A percentile compares a stretch with the other conserved stretches of the same genome.
phyloP scores from a whole-genome alignment of 208 protist genomes.

The Sergeia podlipaevii region DNA sequence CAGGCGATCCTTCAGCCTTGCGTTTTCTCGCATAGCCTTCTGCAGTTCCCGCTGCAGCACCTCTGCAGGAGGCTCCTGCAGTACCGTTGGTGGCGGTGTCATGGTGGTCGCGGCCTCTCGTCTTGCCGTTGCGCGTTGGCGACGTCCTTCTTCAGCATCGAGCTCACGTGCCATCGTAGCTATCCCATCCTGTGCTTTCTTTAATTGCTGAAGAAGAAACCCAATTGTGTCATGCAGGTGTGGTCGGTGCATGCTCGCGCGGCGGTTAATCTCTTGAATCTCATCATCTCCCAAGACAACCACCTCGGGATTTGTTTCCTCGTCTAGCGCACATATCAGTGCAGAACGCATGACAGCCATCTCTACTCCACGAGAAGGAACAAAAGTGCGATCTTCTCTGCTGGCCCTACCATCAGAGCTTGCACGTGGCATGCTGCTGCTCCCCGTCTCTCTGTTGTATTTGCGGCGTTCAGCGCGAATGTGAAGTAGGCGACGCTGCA shows the following conservation, averaged over 20 bases:
- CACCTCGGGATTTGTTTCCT: conserved; percentile 10
- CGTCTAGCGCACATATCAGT: conserved; percentile 13
- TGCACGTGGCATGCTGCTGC: neutral
- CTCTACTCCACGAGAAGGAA: conserved; percentile 9
- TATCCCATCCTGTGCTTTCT: conserved; percentile 5
- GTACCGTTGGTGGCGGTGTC: conserved; percentile 3
- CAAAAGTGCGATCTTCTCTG: conserved; percentile 20
- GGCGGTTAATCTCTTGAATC: conserved; percentile 16
- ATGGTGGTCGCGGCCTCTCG: neutral
- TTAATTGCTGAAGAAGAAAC: conserved; percentile 14
- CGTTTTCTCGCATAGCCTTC: too few species aligned
- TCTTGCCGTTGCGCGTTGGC: conserved; percentile 1
- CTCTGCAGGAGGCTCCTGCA: neutral
- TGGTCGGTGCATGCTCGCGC: conserved; percentile 19
- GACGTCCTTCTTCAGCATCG: conserved; percentile 8
- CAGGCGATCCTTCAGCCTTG: too few species aligned
- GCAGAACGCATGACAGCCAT: conserved; percentile 24
- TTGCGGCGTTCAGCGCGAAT: conserved; percentile 28
- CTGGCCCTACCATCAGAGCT: neutral
- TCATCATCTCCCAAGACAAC: conserved; percentile 35
- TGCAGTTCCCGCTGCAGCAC: neutral
- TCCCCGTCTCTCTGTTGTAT: conserved; percentile 10
- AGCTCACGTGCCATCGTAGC: conserved; percentile 12
- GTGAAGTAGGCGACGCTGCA: conserved; percentile 21
- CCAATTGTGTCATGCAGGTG: conserved; percentile 28